These are phyloP conservation scores for Geotrichum histeridarum DNA, from an alignment of 1,139 yeast species.

Conservation along the genomic window DNA sequence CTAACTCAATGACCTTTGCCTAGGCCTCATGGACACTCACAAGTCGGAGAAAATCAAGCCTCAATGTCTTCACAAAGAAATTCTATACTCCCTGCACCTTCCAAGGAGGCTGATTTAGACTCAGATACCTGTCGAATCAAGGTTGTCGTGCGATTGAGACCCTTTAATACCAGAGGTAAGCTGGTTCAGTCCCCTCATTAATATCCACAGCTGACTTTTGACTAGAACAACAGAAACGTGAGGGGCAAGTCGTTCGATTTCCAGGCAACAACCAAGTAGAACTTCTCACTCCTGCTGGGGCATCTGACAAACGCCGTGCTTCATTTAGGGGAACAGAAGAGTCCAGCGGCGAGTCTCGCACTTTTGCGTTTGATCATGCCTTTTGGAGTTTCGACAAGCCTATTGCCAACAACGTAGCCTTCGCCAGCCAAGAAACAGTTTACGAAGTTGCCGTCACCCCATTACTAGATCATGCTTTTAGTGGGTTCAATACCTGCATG, in stretches of 20 bases:
- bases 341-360: not conserved
- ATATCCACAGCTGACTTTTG: not conserved
- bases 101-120: slow-evolving; percentile 3
- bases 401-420: not conserved
- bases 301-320: not conserved
- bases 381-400: slow-evolving; percentile 11
- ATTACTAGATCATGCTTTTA: slow-evolving; percentile 22
- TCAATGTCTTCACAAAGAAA: slow-evolving; percentile 3
- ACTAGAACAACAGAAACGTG: slow-evolving; percentile 6
- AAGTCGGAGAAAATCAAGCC: not conserved
- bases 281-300: not conserved
- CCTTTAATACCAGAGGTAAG: slow-evolving; percentile 16
- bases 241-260: not conserved
- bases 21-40: slow-evolving; percentile 1
- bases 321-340: not conserved
- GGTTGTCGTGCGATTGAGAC: slow-evolving; percentile 17
- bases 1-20: not conserved
- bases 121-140: slow-evolving; percentile 7
- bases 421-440: slow-evolving; percentile 6
- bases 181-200: not conserved
- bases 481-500: slow-evolving; percentile 81
- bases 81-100: not conserved
- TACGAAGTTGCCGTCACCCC: slow-evolving; percentile 7
- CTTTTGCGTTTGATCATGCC: slow-evolving; percentile 13
- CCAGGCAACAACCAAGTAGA: slow-evolving; percentile 7